phyloP scores from a whole-genome alignment of 176 grass and related monocot genomes.

The Puya raimondii region DNA sequence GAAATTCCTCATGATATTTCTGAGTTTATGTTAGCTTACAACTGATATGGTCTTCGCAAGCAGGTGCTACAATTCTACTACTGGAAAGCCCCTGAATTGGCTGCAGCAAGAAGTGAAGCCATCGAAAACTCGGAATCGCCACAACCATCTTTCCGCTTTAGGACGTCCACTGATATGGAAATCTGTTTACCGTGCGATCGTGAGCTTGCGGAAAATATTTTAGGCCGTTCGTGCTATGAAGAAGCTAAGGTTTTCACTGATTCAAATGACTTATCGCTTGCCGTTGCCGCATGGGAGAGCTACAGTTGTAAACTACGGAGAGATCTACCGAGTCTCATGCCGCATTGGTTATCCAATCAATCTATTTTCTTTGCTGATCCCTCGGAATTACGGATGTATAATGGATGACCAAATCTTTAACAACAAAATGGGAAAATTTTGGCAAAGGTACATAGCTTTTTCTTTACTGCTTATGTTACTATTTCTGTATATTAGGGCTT shows the following conservation, averaged over 20 bases:
- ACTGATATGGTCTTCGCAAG: conserved; percentile 7
- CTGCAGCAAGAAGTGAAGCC: conserved; percentile 25
- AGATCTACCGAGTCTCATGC: conserved; percentile 37
- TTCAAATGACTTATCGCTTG: conserved; percentile 53
- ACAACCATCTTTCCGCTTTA: conserved; percentile 5
- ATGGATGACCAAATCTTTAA: background rate
- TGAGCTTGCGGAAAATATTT: conserved; percentile 40
- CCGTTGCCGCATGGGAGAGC: conserved; percentile 46
- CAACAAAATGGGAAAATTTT: no score
- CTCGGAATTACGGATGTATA: conserved; percentile 24
- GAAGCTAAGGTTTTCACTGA: conserved; percentile 22
- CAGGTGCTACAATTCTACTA: conserved; percentile 76
- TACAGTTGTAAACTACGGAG: conserved; percentile 48
- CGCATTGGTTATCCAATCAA: conserved; percentile 49
- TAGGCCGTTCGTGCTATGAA: conserved; percentile 19
- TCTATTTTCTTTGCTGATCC: conserved; percentile 46
- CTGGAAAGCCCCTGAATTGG: conserved; percentile 56
- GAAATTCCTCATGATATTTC: background rate
- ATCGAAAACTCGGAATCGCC: conserved; percentile 15
- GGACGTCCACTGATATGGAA: conserved; percentile 33
- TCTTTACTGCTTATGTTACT: no score
- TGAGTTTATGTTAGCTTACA: background rate
- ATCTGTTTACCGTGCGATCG: conserved; percentile 30
- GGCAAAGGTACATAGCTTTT: no score
- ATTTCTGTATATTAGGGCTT: no score